These are phyloP conservation scores for Leccinum variicolor DNA, from an alignment of 768 basidiomycete species.

Conservation along the genomic window DNA sequence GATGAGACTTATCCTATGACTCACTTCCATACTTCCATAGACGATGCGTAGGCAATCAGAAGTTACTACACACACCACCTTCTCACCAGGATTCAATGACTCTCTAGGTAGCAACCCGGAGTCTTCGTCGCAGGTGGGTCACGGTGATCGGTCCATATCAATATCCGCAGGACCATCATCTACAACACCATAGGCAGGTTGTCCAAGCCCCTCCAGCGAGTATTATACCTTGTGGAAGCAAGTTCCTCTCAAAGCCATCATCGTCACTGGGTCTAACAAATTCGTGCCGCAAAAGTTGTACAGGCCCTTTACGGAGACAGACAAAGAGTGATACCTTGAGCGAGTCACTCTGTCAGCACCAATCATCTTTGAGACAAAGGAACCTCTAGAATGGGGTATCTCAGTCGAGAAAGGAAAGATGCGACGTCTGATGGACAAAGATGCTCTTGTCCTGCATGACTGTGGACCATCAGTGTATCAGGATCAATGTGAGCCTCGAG, in stretches of 20 bases:
- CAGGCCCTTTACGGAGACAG: constrained; percentile 73
- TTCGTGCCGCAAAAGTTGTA: constrained; percentile 70
- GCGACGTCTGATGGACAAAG: constrained; percentile 52
- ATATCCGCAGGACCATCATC: background rate
- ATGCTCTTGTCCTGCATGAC: constrained; percentile 63
- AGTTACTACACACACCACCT: background rate
- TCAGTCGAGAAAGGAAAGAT: constrained; percentile 50
- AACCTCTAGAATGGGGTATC: constrained; percentile 58
- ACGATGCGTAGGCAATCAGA: background rate
- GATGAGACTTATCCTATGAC: background rate
- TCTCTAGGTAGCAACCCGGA: background rate
- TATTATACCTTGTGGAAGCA: constrained; percentile 16
- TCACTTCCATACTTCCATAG: background rate
- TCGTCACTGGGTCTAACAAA: constrained; percentile 34
- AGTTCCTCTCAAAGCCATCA: constrained; percentile 4
- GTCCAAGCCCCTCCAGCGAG: constrained; percentile 9
- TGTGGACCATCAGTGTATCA: constrained; percentile 79
- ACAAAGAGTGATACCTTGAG: constrained; percentile 72
- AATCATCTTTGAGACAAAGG: constrained; percentile 57
- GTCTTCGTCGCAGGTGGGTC: constrained; percentile 4
- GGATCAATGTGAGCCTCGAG: constrained; percentile 55
- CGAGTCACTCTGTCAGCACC: constrained; percentile 62
- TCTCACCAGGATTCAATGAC: background rate
- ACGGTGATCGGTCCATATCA: background rate
- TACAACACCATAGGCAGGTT: background rate